A percentile compares a stretch with the other conserved stretches of the same genome.
Evolutionary conservation across 2,329 filamentous ascomycete species (phyloP).

Genomic region (Hansfordia pulvinata): DNA sequence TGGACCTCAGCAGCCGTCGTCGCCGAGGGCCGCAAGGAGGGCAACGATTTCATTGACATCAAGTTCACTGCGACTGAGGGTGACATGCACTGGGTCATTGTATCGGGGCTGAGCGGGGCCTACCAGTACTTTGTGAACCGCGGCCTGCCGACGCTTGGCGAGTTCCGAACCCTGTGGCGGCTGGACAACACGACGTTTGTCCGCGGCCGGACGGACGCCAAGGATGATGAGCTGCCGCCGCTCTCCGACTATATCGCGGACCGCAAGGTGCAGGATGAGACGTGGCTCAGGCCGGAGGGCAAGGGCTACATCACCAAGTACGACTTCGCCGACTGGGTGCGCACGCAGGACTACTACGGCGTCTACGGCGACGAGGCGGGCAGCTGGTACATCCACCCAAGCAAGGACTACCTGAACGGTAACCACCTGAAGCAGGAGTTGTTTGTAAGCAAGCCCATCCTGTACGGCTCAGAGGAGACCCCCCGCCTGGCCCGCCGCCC

Average conservation of each 20-base stretch:
- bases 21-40: conserved; percentile 15
- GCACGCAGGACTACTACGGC: conserved; percentile 30
- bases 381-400: conserved; percentile 35
- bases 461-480: no score
- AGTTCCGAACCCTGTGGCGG: conserved; percentile 35
- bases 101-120: conserved; percentile 31
- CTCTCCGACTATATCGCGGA: conserved; percentile 25
- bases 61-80: conserved; percentile 29
- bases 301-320: conserved; percentile 37
- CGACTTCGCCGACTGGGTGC: conserved; percentile 17
- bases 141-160: conserved; percentile 29
- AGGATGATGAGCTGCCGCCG: conserved; percentile 28
- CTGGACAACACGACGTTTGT: conserved; percentile 33
- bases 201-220: conserved; percentile 27
- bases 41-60: conserved; percentile 30
- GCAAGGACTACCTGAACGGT: conserved; percentile 37
- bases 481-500: no score
- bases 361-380: conserved; percentile 34
- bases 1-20: conserved; percentile 31
- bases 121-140: conserved; percentile 41
- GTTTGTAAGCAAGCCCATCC: no score
- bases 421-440: conserved; percentile 38
- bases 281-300: conserved; percentile 31
- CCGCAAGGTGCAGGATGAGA: conserved; percentile 39
- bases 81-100: conserved; percentile 38